Evolutionary conservation across 108 stramenopile species (phyloP).

Genomic region (Nannochloropsis gaditana): DNA sequence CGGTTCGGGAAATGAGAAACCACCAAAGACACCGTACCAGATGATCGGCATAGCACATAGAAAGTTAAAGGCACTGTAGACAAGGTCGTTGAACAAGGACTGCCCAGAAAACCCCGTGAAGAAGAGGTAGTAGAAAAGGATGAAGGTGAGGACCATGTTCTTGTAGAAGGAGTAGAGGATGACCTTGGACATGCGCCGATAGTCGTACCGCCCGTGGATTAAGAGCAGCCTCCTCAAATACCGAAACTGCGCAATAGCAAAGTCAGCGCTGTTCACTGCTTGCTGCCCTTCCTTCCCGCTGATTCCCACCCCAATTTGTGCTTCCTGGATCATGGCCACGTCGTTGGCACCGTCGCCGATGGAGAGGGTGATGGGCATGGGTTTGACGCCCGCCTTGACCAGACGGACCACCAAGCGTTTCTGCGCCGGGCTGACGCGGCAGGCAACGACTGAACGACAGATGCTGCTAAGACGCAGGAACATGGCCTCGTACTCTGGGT

Average conservation of each 20-base stretch:
- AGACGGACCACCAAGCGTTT: conserved; percentile 58
- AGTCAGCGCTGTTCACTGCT: conserved; percentile 59
- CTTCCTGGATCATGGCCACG: conserved; percentile 59
- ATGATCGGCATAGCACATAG: conserved; percentile 50
- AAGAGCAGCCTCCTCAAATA: conserved; percentile 73
- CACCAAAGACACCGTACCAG: conserved; percentile 1
- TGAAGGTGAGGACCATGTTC: conserved; percentile 79
- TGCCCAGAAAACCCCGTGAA: conserved; percentile 50
- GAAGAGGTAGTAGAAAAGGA: conserved; percentile 61
- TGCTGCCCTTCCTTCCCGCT: conserved; percentile 49
- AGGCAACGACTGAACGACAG: conserved; percentile 55
- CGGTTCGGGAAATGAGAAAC: neutral
- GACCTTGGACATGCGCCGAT: conserved; percentile 22
- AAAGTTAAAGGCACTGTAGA: conserved; percentile 52
- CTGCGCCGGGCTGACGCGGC: conserved; percentile 57
- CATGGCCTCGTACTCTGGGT: conserved; percentile 42
- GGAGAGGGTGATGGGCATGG: conserved; percentile 53
- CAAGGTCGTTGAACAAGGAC: conserved; percentile 46
- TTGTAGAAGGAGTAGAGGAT: conserved; percentile 97
- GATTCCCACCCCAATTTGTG: conserved; percentile 58
- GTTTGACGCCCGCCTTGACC: conserved; percentile 41
- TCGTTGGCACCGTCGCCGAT: conserved; percentile 64
- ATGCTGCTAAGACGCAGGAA: conserved; percentile 15
- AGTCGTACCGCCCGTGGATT: conserved; percentile 80
- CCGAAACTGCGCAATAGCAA: conserved; percentile 57